A percentile compares a stretch with the other conserved stretches of the same genome.
Conservation (phyloP, 768 basidiomycete species). For the Coprinellus aureogranulatus region DNA sequence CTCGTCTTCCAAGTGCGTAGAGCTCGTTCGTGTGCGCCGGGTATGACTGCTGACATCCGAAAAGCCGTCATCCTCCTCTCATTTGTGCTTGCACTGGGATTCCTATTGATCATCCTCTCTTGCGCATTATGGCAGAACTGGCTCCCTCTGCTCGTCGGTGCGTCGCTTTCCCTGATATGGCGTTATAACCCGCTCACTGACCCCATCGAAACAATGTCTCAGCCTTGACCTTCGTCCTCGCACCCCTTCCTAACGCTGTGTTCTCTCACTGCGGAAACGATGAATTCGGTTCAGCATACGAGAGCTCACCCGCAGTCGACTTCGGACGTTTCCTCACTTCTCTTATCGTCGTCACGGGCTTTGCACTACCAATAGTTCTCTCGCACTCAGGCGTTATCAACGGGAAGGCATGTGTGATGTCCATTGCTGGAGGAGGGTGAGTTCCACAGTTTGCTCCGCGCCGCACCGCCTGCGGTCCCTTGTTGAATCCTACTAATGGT, state of each 20-base stretch:
- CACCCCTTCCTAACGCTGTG: conserved; percentile 91
- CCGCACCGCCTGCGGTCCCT: conserved; percentile 4
- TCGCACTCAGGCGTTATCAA: conserved; percentile 89
- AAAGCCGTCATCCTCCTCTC: conserved; percentile 94
- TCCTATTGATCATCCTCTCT: conserved; percentile 93
- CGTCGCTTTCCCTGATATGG: conserved; percentile 25
- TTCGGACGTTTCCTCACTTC: conserved; percentile 94
- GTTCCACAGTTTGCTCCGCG: conserved; percentile 24
- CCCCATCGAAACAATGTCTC: not conserved
- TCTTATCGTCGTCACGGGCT: conserved; percentile 86
- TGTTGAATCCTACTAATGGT: not conserved
- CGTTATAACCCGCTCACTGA: not conserved
- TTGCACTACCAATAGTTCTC: conserved; percentile 87
- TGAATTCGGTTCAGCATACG: conserved; percentile 80
- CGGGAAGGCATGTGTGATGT: conserved; percentile 87
- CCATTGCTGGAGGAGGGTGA: conserved; percentile 88
- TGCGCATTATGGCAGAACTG: conserved; percentile 97
- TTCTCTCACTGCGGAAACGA: conserved; percentile 92
- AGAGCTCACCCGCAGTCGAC: conserved; percentile 68
- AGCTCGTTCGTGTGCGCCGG: not conserved
- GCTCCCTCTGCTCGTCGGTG: conserved; percentile 95
- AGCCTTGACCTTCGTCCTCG: conserved; percentile 94
- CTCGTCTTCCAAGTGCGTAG: conserved; percentile 68
- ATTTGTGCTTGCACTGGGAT: conserved; percentile 96
- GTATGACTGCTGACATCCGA: not conserved